Percentiles rank a stretch among this genome's conserved stretches.
These are phyloP conservation scores for Hemileccinum rubropunctum DNA, from an alignment of 768 basidiomycete genomes.

Conservation along the genomic window DNA sequence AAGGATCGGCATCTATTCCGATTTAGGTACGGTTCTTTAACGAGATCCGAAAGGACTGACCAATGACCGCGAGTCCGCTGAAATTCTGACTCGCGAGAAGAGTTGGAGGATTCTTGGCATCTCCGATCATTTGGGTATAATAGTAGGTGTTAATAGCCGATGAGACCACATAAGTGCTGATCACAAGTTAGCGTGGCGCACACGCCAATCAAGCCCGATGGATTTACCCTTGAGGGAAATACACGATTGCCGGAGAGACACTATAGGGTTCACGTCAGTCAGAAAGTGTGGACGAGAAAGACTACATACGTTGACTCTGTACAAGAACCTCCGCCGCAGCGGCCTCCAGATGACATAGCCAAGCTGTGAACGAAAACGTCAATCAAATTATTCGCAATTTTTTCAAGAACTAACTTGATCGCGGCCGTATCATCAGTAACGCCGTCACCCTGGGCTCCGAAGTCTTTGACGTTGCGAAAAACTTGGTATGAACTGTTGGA, in stretches of 20 bases:
- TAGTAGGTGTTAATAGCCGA: constrained; percentile 67
- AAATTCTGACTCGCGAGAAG: constrained; percentile 61
- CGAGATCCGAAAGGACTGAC: constrained; percentile 31
- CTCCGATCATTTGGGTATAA: constrained; percentile 76
- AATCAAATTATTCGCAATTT: background rate
- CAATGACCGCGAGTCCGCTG: constrained; percentile 71
- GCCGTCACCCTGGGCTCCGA: constrained; percentile 58
- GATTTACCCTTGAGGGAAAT: constrained; percentile 65
- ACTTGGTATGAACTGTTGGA: constrained; percentile 56
- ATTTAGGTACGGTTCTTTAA: background rate
- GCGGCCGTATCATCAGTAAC: constrained; percentile 72
- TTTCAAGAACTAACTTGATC: constrained; percentile 49
- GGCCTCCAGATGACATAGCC: constrained; percentile 59
- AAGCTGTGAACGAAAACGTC: constrained; percentile 34
- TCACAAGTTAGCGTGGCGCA: background rate
- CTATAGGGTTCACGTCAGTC: constrained; percentile 1
- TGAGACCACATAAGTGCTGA: constrained; percentile 65
- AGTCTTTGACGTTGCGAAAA: constrained; percentile 73
- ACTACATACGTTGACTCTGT: constrained; percentile 48
- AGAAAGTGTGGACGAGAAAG: background rate
- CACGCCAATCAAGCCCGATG: background rate
- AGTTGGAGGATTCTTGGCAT: constrained; percentile 65
- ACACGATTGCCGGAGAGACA: constrained; percentile 64
- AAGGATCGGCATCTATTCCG: constrained; percentile 65
- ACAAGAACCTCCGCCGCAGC: constrained; percentile 53